Base-by-base conservation (phyloP, 2,329 filamentous ascomycete species). In the Diaporthe helianthi region DNA sequence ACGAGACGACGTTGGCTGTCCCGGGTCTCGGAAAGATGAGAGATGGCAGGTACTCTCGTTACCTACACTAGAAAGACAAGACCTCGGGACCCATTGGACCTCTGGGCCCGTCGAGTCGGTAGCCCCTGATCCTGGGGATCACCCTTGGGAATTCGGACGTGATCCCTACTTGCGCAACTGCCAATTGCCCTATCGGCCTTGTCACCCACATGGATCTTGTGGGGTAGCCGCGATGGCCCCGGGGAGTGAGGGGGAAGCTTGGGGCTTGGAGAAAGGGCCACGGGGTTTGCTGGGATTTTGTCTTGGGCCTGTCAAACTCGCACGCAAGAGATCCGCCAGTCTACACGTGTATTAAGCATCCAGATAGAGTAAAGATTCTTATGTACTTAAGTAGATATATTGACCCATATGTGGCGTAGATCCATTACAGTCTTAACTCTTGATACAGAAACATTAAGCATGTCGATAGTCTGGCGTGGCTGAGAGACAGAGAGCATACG, bases 71-170 rank as follows among this genome's bases (percentile, higher is more conserved):
- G 36, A 38, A 58, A 19, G 33, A 41, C 36, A 44, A 54, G 64
- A 47, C 38, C 51, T 46, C 46, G 64, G 46, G 64, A 44, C 51
- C 64, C 4, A 12, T 65, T 65, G 51, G 38, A 19, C 26, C 61
- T 31, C 29, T 41, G 61, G 61, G 61, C 47, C 61, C 61, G 61
- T 31, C 22, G 47, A 44, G 33, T 44, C 61, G 61, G 61, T 53
- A 65, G 61, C 61, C 61, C 61, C 61, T 65, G 61, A 41, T 65
- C 49, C 49, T 65, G 61, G 46, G 47, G 61, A 53, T 53, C 61
- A 65, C 19, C 46, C 33, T 49, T 36, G 29, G 41, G 44, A 47
- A 63, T 26, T 26, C 46, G 60, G 41, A 49, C 10, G 29, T 49
- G 46, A 49, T 63, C 41, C 46, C 41, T 47, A 63, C 60, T 44